Base-by-base conservation (phyloP, 495 filamentous ascomycete species). In the Symbiotaphrina buchneri region DNA sequence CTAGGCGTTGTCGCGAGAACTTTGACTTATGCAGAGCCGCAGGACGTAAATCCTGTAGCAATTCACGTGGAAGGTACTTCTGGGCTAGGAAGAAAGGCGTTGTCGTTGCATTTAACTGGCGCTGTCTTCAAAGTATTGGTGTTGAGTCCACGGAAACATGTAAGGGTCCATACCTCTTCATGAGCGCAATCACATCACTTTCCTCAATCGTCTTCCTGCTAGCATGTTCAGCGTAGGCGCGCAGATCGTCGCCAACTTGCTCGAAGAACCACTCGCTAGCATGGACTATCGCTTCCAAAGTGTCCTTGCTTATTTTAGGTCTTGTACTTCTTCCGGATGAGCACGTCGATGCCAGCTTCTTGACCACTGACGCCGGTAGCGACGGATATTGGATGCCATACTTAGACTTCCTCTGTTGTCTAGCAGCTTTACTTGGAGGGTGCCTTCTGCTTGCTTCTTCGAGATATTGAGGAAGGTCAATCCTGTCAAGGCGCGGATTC, bases 181-280 rank as follows among this genome's bases (percentile, higher is more conserved):
- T 74, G 33, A 91, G 47, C 32, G 75, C 68, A 36, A 79, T 54
- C 42, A 85, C 68, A 49, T 93, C 83, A 32, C 57, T 70, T 44
- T 90, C 81, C 32, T 87, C 74, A 44, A 93, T 84, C 3, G 69
- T 81, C 48, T 74, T 84, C 24, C 83, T 64, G 18, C 72, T 68
- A 3, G 77, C 81, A 48, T 93, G 83, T 29, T 71, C 58, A 6
- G 83, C 74, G 50, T 83, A 93, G 1, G 61, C 68, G 3, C 63
- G 65, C 36, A 93, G 54, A 42, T 90, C 79, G 16, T 78, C 76
- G 34, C 75, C 64, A 10, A 72, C 56, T 47, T 91, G 83, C 42
- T 85, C 74, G 44, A 91, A 90, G 49, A 80, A 93, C 70, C 75
- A 82, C 21, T 84, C 76, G 11, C 73, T 74, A 10, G 80, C 78